Evolutionary conservation across 2,329 filamentous ascomycete genomes (phyloP).

Genomic region (Cryphonectria carpinicola): DNA sequence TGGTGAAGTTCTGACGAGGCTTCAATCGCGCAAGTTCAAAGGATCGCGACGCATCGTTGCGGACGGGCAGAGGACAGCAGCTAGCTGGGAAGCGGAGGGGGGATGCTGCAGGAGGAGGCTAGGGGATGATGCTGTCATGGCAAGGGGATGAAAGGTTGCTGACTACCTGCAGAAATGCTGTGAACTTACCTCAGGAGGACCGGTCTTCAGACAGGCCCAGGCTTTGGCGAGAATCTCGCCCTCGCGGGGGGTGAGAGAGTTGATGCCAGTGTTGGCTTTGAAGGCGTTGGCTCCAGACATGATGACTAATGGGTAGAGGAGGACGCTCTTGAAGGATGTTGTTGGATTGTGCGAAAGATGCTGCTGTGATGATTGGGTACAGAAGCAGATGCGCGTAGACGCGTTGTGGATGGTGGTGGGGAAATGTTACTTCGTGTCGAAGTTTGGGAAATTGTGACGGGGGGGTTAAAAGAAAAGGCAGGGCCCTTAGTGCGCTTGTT

Average conservation of each 20-base stretch:
- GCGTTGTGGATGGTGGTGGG: neutral
- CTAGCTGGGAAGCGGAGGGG: neutral
- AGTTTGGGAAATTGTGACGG: neutral
- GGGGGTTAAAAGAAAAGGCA: neutral
- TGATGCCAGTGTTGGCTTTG: conserved; percentile 14
- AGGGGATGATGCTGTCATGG: neutral
- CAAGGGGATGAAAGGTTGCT: neutral
- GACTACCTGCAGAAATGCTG: neutral
- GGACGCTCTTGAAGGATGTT: neutral
- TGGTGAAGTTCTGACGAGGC: neutral
- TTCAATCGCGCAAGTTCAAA: neutral
- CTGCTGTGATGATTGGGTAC: neutral
- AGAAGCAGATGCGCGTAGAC: neutral
- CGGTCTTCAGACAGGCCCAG: conserved; percentile 25
- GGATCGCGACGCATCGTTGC: neutral
- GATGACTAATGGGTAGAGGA: neutral
- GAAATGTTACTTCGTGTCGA: neutral
- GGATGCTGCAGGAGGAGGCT: neutral
- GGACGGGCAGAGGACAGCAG: neutral
- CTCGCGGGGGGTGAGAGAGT: conserved; percentile 43
- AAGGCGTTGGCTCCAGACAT: conserved; percentile 12
- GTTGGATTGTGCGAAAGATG: neutral
- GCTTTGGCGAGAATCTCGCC: conserved; percentile 26
- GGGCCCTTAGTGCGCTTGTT: neutral
- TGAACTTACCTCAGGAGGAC: conserved; percentile 24